Percentiles rank a stretch among this genome's conserved stretches.
phyloP scores from a whole-genome alignment of 768 basidiomycete genomes.

The Lentinula detonsa region DNA sequence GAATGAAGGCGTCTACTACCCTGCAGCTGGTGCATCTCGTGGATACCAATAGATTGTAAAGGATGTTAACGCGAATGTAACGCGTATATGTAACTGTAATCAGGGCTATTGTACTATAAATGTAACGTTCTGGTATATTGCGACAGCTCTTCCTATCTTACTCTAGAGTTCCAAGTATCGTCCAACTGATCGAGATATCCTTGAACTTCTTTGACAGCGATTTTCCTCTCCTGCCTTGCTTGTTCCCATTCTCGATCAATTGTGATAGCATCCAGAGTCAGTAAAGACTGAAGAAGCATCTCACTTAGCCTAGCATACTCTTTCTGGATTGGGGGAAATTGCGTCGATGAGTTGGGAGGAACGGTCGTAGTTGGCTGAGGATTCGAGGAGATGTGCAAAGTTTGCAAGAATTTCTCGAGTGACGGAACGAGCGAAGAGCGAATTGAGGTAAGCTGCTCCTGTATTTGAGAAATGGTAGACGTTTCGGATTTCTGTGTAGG shows the following conservation, averaged over 20 bases:
- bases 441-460: constrained; percentile 39
- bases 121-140: neutral
- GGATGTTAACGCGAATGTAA: neutral
- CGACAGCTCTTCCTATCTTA: constrained; percentile 4
- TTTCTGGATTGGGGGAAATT: constrained; percentile 20
- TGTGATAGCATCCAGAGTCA: constrained; percentile 78
- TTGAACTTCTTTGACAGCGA: constrained; percentile 84
- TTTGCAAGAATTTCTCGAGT: constrained; percentile 48
- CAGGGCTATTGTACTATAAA: neutral
- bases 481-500: constrained; percentile 21
- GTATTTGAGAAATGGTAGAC: constrained; percentile 26
- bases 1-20: neutral
- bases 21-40: neutral
- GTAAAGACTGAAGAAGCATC: constrained; percentile 77
- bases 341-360: constrained; percentile 14
- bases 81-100: too few species aligned
- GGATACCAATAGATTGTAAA: neutral
- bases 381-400: constrained; percentile 13
- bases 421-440: constrained; percentile 48
- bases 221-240: constrained; percentile 77
- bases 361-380: constrained; percentile 8
- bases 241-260: constrained; percentile 72
- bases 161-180: constrained; percentile 45
- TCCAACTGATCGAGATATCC: constrained; percentile 76
- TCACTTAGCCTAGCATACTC: constrained; percentile 66